Percentiles rank a stretch among this genome's conserved stretches.
phyloP scores from a whole-genome alignment of 2,329 filamentous ascomycete genomes.

The Paecilomyces dactylethromorphus region DNA sequence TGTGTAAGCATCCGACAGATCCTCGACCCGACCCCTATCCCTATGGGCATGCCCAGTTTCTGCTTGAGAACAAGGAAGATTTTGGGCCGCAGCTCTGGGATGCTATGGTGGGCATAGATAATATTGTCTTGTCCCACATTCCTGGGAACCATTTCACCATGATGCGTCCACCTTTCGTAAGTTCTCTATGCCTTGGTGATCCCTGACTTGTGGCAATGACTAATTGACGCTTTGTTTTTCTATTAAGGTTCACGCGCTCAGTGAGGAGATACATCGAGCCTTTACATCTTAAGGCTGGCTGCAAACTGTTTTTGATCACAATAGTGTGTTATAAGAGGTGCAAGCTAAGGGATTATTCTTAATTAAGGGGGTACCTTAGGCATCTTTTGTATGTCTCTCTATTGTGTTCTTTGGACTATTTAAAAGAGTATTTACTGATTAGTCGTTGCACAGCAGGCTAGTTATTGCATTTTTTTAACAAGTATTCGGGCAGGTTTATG shows the following conservation, averaged over 20 bases:
- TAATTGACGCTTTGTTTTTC: background rate
- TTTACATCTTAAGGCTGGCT: background rate
- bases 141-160: constrained; percentile 8
- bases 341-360: too few relatives aligned
- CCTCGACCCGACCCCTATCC: constrained; percentile 4
- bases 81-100: constrained; percentile 5
- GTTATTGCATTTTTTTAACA: too few relatives aligned
- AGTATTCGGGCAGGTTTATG: too few relatives aligned
- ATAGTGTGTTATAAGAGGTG: background rate
- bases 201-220: background rate
- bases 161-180: constrained; percentile 2
- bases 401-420: too few relatives aligned
- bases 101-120: constrained; percentile 1
- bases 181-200: background rate
- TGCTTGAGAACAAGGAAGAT: constrained; percentile 7
- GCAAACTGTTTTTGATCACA: background rate
- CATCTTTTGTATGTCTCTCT: too few relatives aligned
- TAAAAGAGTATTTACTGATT: too few relatives aligned
- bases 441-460: too few relatives aligned
- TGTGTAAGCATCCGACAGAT: constrained; percentile 5
- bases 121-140: constrained; percentile 5
- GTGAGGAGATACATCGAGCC: background rate
- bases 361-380: too few relatives aligned
- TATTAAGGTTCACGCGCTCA: background rate
- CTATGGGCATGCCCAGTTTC: constrained; percentile 6